These are phyloP conservation scores for Sugiyamaella xylanicola DNA, from an alignment of 1,139 yeast genomes.

Conservation along the genomic window DNA sequence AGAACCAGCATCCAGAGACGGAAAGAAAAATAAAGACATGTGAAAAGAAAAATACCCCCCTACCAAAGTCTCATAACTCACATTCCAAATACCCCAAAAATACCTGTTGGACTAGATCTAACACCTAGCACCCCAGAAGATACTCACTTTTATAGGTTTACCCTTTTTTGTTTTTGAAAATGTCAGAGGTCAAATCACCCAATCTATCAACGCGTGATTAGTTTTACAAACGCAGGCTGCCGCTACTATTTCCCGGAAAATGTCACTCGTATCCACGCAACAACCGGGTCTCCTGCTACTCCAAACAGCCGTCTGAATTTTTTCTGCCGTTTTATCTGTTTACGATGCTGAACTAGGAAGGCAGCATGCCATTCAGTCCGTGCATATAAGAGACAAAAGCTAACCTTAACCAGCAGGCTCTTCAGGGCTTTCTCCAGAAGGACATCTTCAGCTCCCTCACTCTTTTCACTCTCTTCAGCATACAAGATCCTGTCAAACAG, in stretches of 20 bases:
- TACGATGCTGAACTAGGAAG: neutral
- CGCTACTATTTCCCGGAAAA: neutral
- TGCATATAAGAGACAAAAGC: too few relatives aligned
- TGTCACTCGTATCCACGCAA: neutral
- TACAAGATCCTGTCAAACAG: too few relatives aligned
- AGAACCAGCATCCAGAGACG: too few relatives aligned
- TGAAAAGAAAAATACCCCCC: too few relatives aligned
- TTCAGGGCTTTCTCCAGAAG: too few relatives aligned
- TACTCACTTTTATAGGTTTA: neutral
- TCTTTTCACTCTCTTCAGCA: too few relatives aligned
- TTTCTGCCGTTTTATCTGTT: neutral
- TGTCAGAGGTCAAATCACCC: neutral
- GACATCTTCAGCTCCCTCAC: too few relatives aligned
- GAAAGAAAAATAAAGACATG: too few relatives aligned
- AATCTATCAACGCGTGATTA: conserved; percentile 1
- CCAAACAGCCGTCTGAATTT: neutral
- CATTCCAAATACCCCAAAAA: too few relatives aligned
- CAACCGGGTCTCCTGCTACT: neutral
- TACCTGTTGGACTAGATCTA: too few relatives aligned
- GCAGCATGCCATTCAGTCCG: neutral
- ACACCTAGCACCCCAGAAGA: neutral
- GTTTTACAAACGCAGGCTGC: neutral
- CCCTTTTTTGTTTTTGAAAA: neutral
- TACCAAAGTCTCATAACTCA: too few relatives aligned
- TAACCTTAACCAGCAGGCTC: too few relatives aligned